phyloP scores from a whole-genome alignment of 495 filamentous ascomycete species.

The Chaetomium cochliodes region DNA sequence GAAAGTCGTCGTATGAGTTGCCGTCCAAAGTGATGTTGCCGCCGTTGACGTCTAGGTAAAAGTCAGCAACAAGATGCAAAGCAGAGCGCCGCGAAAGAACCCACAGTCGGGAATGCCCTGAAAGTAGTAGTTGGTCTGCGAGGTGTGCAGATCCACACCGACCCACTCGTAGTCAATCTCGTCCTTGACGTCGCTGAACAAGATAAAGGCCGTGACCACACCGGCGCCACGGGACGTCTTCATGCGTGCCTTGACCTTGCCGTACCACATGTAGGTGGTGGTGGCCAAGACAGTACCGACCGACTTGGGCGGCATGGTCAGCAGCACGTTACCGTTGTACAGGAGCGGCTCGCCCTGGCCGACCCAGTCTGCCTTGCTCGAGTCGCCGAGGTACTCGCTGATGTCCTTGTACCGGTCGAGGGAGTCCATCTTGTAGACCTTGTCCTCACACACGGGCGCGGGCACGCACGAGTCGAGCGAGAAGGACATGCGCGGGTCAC shows the following conservation, averaged over 20 bases:
- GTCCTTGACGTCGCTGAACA: slow-evolving; percentile 92
- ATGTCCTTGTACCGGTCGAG: slow-evolving; percentile 68
- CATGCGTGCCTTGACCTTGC: slow-evolving; percentile 79
- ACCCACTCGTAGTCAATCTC: slow-evolving; percentile 98
- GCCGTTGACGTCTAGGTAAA: slow-evolving; percentile 62
- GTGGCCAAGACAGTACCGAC: slow-evolving; percentile 85
- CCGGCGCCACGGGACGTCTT: slow-evolving; percentile 82
- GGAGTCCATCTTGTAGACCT: slow-evolving; percentile 67
- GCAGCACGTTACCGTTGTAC: slow-evolving; percentile 62
- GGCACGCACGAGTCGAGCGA: slow-evolving; percentile 83
- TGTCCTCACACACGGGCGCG: slow-evolving; percentile 73
- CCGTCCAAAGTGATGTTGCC: slow-evolving; percentile 64
- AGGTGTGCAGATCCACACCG: slow-evolving; percentile 69
- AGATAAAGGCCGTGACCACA: slow-evolving; percentile 94
- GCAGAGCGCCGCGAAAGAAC: slow-evolving; percentile 35
- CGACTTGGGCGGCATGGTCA: slow-evolving; percentile 82
- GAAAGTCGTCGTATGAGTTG: slow-evolving; percentile 75
- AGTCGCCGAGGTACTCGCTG: slow-evolving; percentile 80
- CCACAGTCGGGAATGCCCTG: slow-evolving; percentile 91
- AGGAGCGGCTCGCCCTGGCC: slow-evolving; percentile 69
- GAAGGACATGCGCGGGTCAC: slow-evolving; percentile 80
- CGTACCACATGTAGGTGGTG: slow-evolving; percentile 95
- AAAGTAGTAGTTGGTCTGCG: slow-evolving; percentile 96
- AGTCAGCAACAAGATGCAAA: slow-evolving; percentile 17
- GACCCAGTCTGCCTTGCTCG: slow-evolving; percentile 79